phyloP scores from a whole-genome alignment of 1,284 basidiomycete species.

The Pseudozyma hubeiensis region DNA sequence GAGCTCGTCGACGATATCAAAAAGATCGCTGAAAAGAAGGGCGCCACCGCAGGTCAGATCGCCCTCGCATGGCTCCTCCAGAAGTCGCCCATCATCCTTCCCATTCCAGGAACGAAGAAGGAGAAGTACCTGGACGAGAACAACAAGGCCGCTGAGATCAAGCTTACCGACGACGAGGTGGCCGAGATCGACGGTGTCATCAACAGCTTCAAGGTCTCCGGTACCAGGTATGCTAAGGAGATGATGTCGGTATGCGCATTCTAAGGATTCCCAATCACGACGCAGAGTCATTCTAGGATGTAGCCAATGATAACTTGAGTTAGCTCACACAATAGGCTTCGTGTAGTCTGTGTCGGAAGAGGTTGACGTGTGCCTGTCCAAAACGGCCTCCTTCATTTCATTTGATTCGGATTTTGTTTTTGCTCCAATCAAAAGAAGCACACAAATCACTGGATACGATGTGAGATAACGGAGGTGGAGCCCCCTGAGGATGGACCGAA shows the following conservation, averaged over 20 bases:
- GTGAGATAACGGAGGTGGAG: no score
- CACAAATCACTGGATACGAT: no score
- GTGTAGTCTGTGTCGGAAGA: no score
- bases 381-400: no score
- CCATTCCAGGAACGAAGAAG: conserved; percentile 54
- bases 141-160: conserved; percentile 36
- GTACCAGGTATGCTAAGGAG: conserved; percentile 31
- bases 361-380: no score
- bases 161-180: conserved; percentile 34
- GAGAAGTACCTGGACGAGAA: conserved; percentile 52
- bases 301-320: no score
- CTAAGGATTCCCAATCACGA: no score
- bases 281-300: no score
- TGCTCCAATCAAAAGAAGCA: no score
- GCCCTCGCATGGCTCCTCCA: conserved; percentile 50
- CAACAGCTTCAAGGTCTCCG: conserved; percentile 55
- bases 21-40: conserved; percentile 52
- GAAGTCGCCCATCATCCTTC: conserved; percentile 32
- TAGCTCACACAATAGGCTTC: no score
- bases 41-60: conserved; percentile 53
- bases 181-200: conserved; percentile 50
- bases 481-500: no score
- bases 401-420: no score
- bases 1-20: conserved; percentile 46
- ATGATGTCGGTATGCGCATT: conserved; percentile 35